Evolutionary conservation across 2,329 filamentous ascomycete species (phyloP), one percentile per base, ranked within the genome.

Genomic region (Ceratocystis variospora): DNA sequence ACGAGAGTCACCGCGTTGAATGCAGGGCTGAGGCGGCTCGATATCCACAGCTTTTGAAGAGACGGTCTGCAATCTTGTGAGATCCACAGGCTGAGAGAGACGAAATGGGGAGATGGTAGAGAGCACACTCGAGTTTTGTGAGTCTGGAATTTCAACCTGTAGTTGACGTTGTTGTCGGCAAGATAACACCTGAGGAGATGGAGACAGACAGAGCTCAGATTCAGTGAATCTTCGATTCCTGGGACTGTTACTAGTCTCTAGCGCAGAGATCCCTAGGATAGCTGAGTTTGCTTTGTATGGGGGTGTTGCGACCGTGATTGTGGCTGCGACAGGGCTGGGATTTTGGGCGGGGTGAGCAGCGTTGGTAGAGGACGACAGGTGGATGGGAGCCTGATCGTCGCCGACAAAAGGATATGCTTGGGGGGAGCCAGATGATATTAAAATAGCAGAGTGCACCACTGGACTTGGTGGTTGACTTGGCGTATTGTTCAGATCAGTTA

Each of bases 141-240:
- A 68, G 63, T 66, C 66, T 61, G 63, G 63, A 44, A 68, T 66
- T 48, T 68, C 66, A 12, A 15, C 6, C 12, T 33, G 25, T 3
- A 37, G 15, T 8, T 48, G 22, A 1, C 46, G 61, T n/a, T 62
- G 6, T 8, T 46, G 61, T 10, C 8, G 44, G 1, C 22, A 28
- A 44, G 55, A n/a, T 5, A 48, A 12, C 8, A 17, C 31, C 22
- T 48, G 44, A 62, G 41, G 31, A 6, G 28, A 50, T n/a, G 28
- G 55, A 12, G 55, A 31, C 25, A n/a, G 28, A 4, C 28, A 33
- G 6, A 37, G 25, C 15, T 37, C 25, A 37, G 28, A 53, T 15
- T 53, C 48, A 25, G 22, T 6, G 48, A 59, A 25, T 15, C 28
- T 59, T n/a, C 5, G 55, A 25, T 33, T 37, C 8, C 15, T 25